Percentiles rank a stretch among this genome's conserved stretches.
These are phyloP conservation scores for Venturia nashicola DNA, from an alignment of 2,329 filamentous ascomycete genomes.

Conservation along the genomic window DNA sequence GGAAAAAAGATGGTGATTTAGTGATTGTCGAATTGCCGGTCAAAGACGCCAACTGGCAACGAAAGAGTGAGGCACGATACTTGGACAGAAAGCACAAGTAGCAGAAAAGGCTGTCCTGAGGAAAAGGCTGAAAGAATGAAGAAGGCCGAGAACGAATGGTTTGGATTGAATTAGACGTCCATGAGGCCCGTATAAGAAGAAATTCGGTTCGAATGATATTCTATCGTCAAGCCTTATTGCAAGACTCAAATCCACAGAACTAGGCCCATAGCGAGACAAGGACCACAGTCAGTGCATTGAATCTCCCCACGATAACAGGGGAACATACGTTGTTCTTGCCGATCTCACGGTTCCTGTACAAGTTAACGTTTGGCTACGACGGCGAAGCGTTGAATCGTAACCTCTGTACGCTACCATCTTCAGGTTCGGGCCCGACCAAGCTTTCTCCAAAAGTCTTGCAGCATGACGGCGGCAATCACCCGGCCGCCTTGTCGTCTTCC, in stretches of 20 bases:
- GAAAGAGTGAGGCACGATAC: background rate
- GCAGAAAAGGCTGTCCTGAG: background rate
- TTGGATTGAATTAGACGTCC: background rate
- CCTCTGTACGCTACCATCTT: background rate
- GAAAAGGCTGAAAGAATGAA: background rate
- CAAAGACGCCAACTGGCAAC: background rate
- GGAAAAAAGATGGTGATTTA: background rate
- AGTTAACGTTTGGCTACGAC: background rate
- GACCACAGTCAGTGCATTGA: background rate
- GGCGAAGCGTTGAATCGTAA: background rate
- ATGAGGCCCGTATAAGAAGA: background rate
- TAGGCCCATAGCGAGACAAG: background rate
- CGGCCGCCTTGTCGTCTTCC: background rate
- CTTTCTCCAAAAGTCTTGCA: background rate
- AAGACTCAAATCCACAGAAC: background rate
- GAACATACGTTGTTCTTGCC: background rate
- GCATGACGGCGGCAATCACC: background rate
- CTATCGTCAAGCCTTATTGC: background rate
- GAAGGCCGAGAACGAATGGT: background rate
- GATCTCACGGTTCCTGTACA: background rate
- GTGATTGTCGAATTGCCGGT: background rate
- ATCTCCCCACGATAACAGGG: background rate
- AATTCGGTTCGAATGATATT: background rate
- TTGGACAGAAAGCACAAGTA: background rate
- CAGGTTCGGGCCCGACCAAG: background rate